phyloP scores from a whole-genome alignment of 495 filamentous ascomycete species.

The Hypoxylon cercidicola region DNA sequence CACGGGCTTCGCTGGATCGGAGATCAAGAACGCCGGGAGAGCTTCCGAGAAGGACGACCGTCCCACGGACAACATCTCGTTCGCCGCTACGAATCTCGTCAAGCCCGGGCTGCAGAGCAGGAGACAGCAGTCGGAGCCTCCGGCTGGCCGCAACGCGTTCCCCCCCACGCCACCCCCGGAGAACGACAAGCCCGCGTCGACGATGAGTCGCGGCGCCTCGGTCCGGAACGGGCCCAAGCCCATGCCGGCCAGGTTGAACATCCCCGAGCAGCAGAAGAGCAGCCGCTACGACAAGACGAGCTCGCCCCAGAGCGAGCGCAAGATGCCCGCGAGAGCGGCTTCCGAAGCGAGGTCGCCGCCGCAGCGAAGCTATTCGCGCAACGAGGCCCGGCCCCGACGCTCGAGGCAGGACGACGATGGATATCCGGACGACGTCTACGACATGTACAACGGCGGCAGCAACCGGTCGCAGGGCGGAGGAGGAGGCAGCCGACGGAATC shows the following conservation, averaged over 20 bases:
- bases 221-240: constrained; percentile 65
- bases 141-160: constrained; percentile 83
- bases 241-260: constrained; percentile 63
- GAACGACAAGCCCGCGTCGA: constrained; percentile 65
- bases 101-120: constrained; percentile 80
- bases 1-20: constrained; percentile 78
- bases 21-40: constrained; percentile 68
- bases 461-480: constrained; percentile 38
- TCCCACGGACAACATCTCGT: constrained; percentile 81
- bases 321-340: constrained; percentile 48
- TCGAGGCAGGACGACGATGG: constrained; percentile 67
- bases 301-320: constrained; percentile 57
- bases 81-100: constrained; percentile 89
- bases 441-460: constrained; percentile 67
- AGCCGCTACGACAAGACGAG: constrained; percentile 60
- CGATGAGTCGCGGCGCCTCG: constrained; percentile 61
- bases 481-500: constrained; percentile 52
- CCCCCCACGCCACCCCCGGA: constrained; percentile 97
- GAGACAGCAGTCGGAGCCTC: constrained; percentile 86
- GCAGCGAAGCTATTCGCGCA: constrained; percentile 63
- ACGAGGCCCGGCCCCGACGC: constrained; percentile 47
- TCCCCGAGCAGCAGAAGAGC: constrained; percentile 57
- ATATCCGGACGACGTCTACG: constrained; percentile 75
- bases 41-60: constrained; percentile 72
- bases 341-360: constrained; percentile 56